phyloP scores from a whole-genome alignment of 805 yeast genomes.

The Scheffersomyces lignosus region DNA sequence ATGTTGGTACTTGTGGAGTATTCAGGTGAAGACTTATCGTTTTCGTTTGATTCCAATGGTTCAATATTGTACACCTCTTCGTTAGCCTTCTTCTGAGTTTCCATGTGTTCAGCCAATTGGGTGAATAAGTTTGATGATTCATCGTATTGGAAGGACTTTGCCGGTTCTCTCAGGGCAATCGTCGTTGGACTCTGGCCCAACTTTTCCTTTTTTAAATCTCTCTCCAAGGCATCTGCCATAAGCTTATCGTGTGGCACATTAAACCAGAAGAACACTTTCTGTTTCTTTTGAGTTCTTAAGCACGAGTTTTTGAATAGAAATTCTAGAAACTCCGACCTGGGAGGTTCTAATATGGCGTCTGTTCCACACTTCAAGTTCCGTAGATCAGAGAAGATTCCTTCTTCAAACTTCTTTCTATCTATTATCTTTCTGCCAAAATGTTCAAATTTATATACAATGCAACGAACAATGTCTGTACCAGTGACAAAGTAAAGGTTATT shows the following conservation, averaged over 20 bases:
- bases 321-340: constrained; percentile 80
- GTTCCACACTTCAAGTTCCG: constrained; percentile 82
- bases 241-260: constrained; percentile 91
- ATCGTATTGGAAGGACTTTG: constrained; percentile 72
- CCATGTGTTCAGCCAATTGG: constrained; percentile 52
- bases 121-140: constrained; percentile 49
- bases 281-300: constrained; percentile 92
- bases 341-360: constrained; percentile 85
- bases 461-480: constrained; percentile 94
- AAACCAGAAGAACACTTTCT: constrained; percentile 95
- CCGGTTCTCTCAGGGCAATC: constrained; percentile 71
- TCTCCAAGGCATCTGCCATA: constrained; percentile 89
- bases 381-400: constrained; percentile 90
- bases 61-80: background rate
- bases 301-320: constrained; percentile 85
- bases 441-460: constrained; percentile 83
- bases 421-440: constrained; percentile 83
- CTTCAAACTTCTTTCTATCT: constrained; percentile 94
- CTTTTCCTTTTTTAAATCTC: constrained; percentile 82
- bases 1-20: constrained; percentile 8
- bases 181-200: constrained; percentile 68
- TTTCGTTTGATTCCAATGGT: constrained; percentile 3
- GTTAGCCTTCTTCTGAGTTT: constrained; percentile 19
- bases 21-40: constrained; percentile 13
- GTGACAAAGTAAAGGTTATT: constrained; percentile 85